Conservation (phyloP, 2,329 filamentous ascomycete species). For the Aspergillus eucalypticola region DNA sequence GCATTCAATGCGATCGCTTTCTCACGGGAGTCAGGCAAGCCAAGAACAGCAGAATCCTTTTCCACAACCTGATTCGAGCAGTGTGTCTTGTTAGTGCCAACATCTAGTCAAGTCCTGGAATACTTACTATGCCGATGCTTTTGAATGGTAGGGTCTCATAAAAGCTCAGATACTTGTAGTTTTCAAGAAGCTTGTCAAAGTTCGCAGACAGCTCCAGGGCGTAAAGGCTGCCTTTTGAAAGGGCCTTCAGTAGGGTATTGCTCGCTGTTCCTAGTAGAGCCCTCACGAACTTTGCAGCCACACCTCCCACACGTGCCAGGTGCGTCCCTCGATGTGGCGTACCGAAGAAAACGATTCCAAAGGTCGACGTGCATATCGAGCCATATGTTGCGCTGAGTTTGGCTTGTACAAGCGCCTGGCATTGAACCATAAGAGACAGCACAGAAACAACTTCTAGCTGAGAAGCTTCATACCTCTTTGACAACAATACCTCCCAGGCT, state of each 20-base stretch:
- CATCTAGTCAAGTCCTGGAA: neutral
- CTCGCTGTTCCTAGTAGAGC: conserved; percentile 15
- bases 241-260: conserved; percentile 25
- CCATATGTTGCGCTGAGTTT: conserved; percentile 17
- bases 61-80: conserved; percentile 21
- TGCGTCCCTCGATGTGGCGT: conserved; percentile 28
- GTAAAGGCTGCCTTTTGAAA: conserved; percentile 22
- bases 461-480: conserved; percentile 23
- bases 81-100: neutral
- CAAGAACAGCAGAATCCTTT: conserved; percentile 22
- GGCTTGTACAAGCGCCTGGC: conserved; percentile 19
- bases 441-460: neutral
- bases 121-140: conserved; percentile 16
- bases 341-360: conserved; percentile 27
- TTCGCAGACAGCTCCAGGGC: conserved; percentile 16
- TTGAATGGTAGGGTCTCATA: conserved; percentile 19
- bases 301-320: conserved; percentile 18
- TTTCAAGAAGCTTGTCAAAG: conserved; percentile 15
- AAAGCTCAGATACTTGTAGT: conserved; percentile 18
- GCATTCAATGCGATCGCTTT: conserved; percentile 18
- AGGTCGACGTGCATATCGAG: conserved; percentile 20
- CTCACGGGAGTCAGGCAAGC: conserved; percentile 22
- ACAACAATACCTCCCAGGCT: conserved; percentile 32
- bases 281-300: conserved; percentile 22
- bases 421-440: neutral